Evolutionary conservation across 1,139 yeast genomes (phyloP).

Genomic region (Kazachstania sp.): DNA sequence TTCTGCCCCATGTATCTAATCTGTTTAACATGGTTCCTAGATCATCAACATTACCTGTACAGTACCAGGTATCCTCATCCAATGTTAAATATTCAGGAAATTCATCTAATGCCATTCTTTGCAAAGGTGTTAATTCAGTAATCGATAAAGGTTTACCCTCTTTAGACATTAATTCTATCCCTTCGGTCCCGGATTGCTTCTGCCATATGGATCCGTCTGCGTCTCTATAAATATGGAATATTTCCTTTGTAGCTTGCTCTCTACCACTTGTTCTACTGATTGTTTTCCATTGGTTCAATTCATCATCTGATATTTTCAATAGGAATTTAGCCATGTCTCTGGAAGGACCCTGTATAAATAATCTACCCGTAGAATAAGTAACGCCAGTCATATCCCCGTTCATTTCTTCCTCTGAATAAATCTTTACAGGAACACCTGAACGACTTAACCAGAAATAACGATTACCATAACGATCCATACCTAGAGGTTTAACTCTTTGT

Average conservation of each 20-base stretch:
- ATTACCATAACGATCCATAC: conserved; percentile 76
- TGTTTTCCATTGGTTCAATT: conserved; percentile 31
- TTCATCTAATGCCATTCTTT: conserved; percentile 65
- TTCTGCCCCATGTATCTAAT: conserved; percentile 67
- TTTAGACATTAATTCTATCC: conserved; percentile 29
- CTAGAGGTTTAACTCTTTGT: conserved; percentile 69
- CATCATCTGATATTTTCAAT: conserved; percentile 34
- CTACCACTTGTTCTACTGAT: conserved; percentile 20
- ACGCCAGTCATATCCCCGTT: conserved; percentile 19
- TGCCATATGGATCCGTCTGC: conserved; percentile 14
- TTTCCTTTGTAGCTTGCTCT: conserved; percentile 24
- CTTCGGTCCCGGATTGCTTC: conserved; percentile 17
- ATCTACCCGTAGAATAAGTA: conserved; percentile 54
- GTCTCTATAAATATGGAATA: conserved; percentile 16
- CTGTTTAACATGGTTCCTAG: conserved; percentile 51
- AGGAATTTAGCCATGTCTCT: conserved; percentile 47
- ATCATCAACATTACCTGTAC: conserved; percentile 51
- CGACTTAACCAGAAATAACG: conserved; percentile 94
- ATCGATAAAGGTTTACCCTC: conserved; percentile 36
- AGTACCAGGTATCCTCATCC: conserved; percentile 60
- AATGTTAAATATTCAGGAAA: conserved; percentile 45
- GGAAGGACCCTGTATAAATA: conserved; percentile 93
- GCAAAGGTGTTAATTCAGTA: conserved; percentile 37
- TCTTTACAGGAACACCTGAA: conserved; percentile 65
- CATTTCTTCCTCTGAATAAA: conserved; percentile 33